Base-by-base conservation (phyloP, 2,329 filamentous ascomycete species). In the Stemphylium beticola region DNA sequence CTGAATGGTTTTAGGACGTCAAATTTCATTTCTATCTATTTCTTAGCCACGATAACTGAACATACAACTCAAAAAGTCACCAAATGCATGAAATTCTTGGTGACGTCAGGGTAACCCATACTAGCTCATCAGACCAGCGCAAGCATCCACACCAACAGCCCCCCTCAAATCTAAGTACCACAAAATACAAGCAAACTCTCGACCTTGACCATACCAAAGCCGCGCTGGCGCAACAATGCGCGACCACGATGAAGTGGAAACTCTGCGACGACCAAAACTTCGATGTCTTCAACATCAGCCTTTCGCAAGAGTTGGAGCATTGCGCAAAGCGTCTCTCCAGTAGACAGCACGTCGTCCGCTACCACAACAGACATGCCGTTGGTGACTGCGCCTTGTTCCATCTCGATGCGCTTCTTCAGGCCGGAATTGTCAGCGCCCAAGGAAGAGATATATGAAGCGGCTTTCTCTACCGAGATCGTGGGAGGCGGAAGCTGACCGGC, bases 401-500 rank as follows among this genome's bases (percentile, higher is more conserved):
- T 83, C 71, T 85, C 84, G 6, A 87, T 78, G 29, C 55, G 65
- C 33, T 76, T 74, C 50, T 73, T 69, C 44, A 55, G 57, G 4
- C 15, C 24, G 5, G 50, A 42, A 12, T 62, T 42, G 1, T 60
- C 52, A 1, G 67, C 58, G 43, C 48, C 49, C n/a, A 67, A 69
- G 51, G 80, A 80, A 0, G 84, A 85, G 36, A 88, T 82, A 66
- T 86, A 75, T 2, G 84, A 88, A 0, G 68, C 26, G 1, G 64
- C 26, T 66, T 82, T 87, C 36, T 7, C 9, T 20, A 80, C 77
- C 6, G 81, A 84, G 31, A 85, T 9, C 0, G 74, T 82, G 0
- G 85, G 85, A 7, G 82, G 81, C 0, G 85, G 85, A 0, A 88
- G 80, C 69, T 87, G 88, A 22, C 82, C 82, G 9, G 78, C 79